phyloP scores from a whole-genome alignment of 2,329 filamentous ascomycete species.

The Sporothrix sp. region DNA sequence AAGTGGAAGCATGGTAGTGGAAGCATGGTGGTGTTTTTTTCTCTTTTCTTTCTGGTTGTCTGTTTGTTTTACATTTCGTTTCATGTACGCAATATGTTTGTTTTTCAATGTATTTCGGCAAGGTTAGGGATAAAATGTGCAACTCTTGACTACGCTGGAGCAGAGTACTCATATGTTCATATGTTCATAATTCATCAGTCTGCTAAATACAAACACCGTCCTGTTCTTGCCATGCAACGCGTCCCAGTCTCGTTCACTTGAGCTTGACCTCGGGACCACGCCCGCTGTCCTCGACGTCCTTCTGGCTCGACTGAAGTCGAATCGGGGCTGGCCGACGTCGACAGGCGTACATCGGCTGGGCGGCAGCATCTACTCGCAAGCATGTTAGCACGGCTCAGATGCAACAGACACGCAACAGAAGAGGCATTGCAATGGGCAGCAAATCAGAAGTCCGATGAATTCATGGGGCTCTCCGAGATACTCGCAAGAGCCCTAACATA shows the following conservation, averaged over 20 bases:
- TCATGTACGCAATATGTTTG: background rate
- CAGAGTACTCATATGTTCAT: no score
- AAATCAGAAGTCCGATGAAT: slow-evolving; percentile 78
- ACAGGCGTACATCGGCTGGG: no score
- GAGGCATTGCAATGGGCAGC: background rate
- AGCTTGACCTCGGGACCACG: no score
- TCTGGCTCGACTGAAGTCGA: no score
- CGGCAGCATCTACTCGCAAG: no score
- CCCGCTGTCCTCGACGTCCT: no score
- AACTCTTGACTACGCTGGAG: no score
- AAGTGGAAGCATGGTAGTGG: slow-evolving; percentile 72
- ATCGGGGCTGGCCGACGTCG: no score
- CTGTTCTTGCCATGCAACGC: no score
- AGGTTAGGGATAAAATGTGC: slow-evolving; percentile 8
- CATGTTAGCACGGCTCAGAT: background rate
- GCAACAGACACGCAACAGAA: background rate
- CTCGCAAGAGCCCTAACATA: slow-evolving; percentile 62
- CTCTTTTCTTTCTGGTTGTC: background rate
- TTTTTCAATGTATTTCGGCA: background rate
- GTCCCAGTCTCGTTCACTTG: no score
- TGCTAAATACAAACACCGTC: no score
- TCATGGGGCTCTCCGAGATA: slow-evolving; percentile 50
- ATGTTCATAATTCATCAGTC: no score
- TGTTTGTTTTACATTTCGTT: background rate
- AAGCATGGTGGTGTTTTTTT: background rate